These are phyloP conservation scores for Suillus hirtellus DNA, from an alignment of 768 basidiomycete species.

Conservation along the genomic window DNA sequence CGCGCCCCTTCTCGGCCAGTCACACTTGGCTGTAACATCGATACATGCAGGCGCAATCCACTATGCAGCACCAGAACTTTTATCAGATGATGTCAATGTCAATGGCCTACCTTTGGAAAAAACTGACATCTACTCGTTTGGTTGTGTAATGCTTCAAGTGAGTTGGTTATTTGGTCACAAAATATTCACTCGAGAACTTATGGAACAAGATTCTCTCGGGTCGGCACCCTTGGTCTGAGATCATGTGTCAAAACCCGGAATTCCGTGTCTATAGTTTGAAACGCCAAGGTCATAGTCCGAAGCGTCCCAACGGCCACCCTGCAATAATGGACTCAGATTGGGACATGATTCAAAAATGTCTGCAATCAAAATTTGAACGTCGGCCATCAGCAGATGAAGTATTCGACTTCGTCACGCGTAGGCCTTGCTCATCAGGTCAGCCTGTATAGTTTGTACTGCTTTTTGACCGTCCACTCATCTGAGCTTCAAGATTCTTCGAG, in stretches of 20 bases:
- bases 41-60: slow-evolving; percentile 1
- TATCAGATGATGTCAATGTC: not conserved
- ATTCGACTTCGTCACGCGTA: not conserved
- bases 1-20: not conserved
- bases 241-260: not conserved
- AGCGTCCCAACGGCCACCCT: not conserved
- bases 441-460: not conserved
- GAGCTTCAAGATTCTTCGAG: not conserved
- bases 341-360: not conserved
- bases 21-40: not conserved
- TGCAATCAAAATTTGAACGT: not conserved
- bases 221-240: not conserved
- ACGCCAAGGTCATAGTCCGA: not conserved
- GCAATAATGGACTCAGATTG: not conserved
- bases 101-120: not conserved
- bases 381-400: not conserved
- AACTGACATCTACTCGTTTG: slow-evolving; percentile 5
- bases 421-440: not conserved
- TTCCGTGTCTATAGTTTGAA: not conserved
- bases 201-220: not conserved
- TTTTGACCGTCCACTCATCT: not conserved
- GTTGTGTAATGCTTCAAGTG: not conserved
- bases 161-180: not conserved
- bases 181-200: not conserved
- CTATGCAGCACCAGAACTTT: slow-evolving; percentile 10